Evolutionary conservation across 345 rosid genomes (phyloP).

Genomic region (Brassica incana): DNA sequence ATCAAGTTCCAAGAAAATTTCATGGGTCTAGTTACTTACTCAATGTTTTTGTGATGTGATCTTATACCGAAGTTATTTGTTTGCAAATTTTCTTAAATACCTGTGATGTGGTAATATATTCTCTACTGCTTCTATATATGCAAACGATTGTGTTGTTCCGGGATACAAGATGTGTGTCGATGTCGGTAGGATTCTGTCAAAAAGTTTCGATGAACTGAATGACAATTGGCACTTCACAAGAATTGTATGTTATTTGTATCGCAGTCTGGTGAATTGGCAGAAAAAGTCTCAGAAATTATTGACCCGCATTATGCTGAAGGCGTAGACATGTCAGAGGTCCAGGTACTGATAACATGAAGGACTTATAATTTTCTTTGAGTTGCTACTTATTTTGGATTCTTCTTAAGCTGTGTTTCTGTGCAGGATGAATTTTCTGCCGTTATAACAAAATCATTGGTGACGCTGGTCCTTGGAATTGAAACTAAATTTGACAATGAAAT

Average conservation of each 20-base stretch:
- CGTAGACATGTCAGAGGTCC: conserved; percentile 84
- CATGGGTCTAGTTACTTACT: conserved; percentile 25
- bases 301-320: conserved; percentile 82
- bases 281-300: conserved; percentile 87
- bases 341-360: conserved; percentile 51
- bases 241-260: conserved; percentile 35
- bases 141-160: conserved; percentile 1
- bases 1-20: conserved; percentile 19
- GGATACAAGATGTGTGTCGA: conserved; percentile 11
- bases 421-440: conserved; percentile 99
- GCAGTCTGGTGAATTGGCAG: conserved; percentile 94
- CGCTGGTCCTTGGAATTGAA: conserved; percentile 91
- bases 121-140: conserved; percentile 3
- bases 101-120: not conserved
- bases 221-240: conserved; percentile 20
- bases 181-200: conserved; percentile 21
- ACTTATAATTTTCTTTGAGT: conserved; percentile 13
- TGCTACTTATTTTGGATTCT: conserved; percentile 23
- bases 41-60: conserved; percentile 12
- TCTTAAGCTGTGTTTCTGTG: conserved; percentile 35
- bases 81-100: conserved; percentile 8
- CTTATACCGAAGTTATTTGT: not conserved
- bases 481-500: conserved; percentile 94
- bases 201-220: conserved; percentile 15
- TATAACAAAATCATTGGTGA: conserved; percentile 82